Evolutionary conservation across 2,329 filamentous ascomycete genomes (phyloP).

Genomic region (Graphilbum ipis-grandicollis): DNA sequence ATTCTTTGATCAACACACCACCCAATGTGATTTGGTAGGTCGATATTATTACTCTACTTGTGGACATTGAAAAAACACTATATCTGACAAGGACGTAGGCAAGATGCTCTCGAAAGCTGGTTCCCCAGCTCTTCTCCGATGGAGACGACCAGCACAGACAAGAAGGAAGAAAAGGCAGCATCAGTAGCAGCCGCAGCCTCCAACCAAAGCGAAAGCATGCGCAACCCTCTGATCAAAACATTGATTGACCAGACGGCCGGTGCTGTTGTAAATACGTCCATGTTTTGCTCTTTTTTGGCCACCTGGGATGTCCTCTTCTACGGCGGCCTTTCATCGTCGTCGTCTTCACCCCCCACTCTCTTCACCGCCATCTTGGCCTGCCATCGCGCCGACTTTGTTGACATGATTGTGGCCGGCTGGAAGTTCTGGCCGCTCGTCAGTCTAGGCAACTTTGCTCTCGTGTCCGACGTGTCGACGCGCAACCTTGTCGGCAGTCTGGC

Average conservation of each 20-base stretch:
- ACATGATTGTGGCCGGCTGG: conserved; percentile 50
- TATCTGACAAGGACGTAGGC: conserved; percentile 22
- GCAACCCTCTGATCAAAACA: conserved; percentile 51
- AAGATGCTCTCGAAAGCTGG: conserved; percentile 54
- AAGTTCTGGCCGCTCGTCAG: conserved; percentile 55
- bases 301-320: conserved; percentile 15
- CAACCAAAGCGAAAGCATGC: conserved; percentile 12
- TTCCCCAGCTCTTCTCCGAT: conserved; percentile 41
- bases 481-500: conserved; percentile 50
- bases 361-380: too few relatives aligned
- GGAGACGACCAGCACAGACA: not conserved
- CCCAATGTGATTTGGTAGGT: conserved; percentile 68
- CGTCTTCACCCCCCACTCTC: too few relatives aligned
- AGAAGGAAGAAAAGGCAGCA: too few relatives aligned
- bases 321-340: too few relatives aligned
- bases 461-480: conserved; percentile 47
- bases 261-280: conserved; percentile 44
- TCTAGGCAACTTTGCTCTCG: conserved; percentile 44
- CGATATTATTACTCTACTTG: not conserved
- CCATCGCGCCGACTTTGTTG: conserved; percentile 39
- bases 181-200: too few relatives aligned
- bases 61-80: too few relatives aligned
- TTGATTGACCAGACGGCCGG: conserved; percentile 52
- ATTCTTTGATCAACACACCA: conserved; percentile 54
- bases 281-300: conserved; percentile 41